phyloP scores from a whole-genome alignment of 805 yeast genomes.

The Wickerhamiella dianesei region DNA sequence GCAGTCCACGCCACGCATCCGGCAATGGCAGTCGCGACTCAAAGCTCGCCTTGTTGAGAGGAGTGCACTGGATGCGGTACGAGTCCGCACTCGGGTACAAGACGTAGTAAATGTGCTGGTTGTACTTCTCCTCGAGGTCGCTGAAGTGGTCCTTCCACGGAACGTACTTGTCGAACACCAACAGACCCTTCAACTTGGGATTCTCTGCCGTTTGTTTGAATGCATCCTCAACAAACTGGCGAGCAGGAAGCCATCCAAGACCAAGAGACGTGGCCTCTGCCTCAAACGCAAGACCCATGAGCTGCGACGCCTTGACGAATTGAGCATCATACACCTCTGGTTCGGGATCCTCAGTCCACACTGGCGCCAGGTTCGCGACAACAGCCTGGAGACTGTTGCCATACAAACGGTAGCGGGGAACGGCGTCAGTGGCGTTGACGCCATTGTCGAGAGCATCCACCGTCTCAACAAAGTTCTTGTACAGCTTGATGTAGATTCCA shows the following conservation, averaged over 20 bases:
- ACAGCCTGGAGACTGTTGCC: slow-evolving; percentile 66
- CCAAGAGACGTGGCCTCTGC: slow-evolving; percentile 59
- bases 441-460: slow-evolving; percentile 94
- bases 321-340: slow-evolving; percentile 49
- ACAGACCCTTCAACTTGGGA: slow-evolving; percentile 45
- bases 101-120: slow-evolving; percentile 54
- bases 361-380: slow-evolving; percentile 69
- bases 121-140: slow-evolving; percentile 40
- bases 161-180: slow-evolving; percentile 61
- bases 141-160: slow-evolving; percentile 95
- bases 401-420: slow-evolving; percentile 55
- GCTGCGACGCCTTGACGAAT: slow-evolving; percentile 55
- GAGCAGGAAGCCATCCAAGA: slow-evolving; percentile 84
- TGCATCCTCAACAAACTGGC: slow-evolving; percentile 59
- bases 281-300: slow-evolving; percentile 74
- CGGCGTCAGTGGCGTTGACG: slow-evolving; percentile 43
- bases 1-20: slow-evolving; percentile 85
- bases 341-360: slow-evolving; percentile 59
- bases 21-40: slow-evolving; percentile 80
- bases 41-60: slow-evolving; percentile 65
- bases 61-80: slow-evolving; percentile 88
- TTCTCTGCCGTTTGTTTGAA: slow-evolving; percentile 26
- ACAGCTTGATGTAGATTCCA: slow-evolving; percentile 59
- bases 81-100: slow-evolving; percentile 59
- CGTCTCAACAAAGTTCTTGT: slow-evolving; percentile 76